phyloP scores from a whole-genome alignment of 2,329 filamentous ascomycete species.

The Tothia fuscella region DNA sequence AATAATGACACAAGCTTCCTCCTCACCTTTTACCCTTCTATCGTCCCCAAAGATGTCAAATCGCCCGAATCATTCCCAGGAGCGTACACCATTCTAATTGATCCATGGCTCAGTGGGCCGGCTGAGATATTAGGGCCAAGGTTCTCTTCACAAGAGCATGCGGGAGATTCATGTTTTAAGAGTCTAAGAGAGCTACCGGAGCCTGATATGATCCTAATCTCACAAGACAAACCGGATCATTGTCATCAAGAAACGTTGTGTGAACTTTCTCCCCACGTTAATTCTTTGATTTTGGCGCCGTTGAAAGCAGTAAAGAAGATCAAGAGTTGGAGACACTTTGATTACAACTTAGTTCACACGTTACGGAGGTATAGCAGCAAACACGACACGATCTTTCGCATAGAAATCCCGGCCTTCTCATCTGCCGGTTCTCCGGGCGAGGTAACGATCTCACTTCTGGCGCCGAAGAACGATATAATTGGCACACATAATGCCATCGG shows the following conservation, averaged over 20 bases:
- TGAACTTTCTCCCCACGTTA: slow-evolving; percentile 44
- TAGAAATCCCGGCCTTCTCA: slow-evolving; percentile 40
- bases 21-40: slow-evolving; percentile 47
- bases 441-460: slow-evolving; percentile 57
- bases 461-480: slow-evolving; percentile 47
- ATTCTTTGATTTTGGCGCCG: slow-evolving; percentile 54
- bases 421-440: slow-evolving; percentile 47
- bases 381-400: slow-evolving; percentile 30
- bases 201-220: slow-evolving; percentile 47
- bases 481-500: slow-evolving; percentile 52
- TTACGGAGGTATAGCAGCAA: slow-evolving; percentile 32
- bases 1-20: slow-evolving; percentile 56
- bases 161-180: slow-evolving; percentile 37
- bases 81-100: slow-evolving; percentile 55
- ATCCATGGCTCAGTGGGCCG: slow-evolving; percentile 56
- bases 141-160: slow-evolving; percentile 34
- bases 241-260: slow-evolving; percentile 58
- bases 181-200: slow-evolving; percentile 42
- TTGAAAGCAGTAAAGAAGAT: slow-evolving; percentile 54
- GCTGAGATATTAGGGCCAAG: slow-evolving; percentile 48
- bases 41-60: slow-evolving; percentile 22
- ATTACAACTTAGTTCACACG: slow-evolving; percentile 32
- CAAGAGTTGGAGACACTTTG: slow-evolving; percentile 56
- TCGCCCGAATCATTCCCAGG: slow-evolving; percentile 28
- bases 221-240: slow-evolving; percentile 54